Base-by-base conservation (phyloP, 441 rosid species). In the Manihot esculenta region DNA sequence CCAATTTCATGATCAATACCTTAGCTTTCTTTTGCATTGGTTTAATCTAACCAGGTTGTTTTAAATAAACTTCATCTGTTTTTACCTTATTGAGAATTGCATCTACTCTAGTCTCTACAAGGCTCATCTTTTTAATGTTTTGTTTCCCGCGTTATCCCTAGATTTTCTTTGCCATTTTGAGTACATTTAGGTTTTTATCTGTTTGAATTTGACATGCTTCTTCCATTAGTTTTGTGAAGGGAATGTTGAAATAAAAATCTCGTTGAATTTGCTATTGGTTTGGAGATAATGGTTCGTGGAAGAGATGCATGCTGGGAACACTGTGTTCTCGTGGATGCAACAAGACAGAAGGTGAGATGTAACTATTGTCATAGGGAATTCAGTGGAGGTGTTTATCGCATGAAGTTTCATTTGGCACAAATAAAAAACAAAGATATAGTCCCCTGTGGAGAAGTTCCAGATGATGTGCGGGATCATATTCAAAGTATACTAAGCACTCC, bases 251-350 rank as follows among this genome's bases (percentile, higher is more conserved):
- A 59, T 33, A 33, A 57, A 13, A 62, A 6, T 42, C 4, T 57
- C 20, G 10, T 38, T 27, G 23, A 68, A n/a, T n/a, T 60, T 64
- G 26, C 5, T 56, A 27, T 41, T 68, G 18, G 38, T 79, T 27
- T 41, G 27, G 54, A 70, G 82, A 70, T 62, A 50, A 85, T 83
- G 92, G 88, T 88, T 51, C 88, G 87, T 1, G 88, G 89, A 72
- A 84, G 88, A 68, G 92, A 85, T 81, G 88, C 87, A 21, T 85
- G 89, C 66, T 88, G 89, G 87, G 88, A 85, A 75, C 89, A 88
- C 49, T 88, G 88, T 77, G 84, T 77, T 72, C 87, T 85, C 50
- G 88, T 85, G 50, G 88, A 83, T 77, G 85, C 85, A 12, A 81
- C 87, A 1, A 80, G 79, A 64, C 88, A 85, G 78, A 88, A 88